Conservation (phyloP, 2,329 filamentous ascomycete genomes). For the Teratosphaeria epicoccoides region DNA sequence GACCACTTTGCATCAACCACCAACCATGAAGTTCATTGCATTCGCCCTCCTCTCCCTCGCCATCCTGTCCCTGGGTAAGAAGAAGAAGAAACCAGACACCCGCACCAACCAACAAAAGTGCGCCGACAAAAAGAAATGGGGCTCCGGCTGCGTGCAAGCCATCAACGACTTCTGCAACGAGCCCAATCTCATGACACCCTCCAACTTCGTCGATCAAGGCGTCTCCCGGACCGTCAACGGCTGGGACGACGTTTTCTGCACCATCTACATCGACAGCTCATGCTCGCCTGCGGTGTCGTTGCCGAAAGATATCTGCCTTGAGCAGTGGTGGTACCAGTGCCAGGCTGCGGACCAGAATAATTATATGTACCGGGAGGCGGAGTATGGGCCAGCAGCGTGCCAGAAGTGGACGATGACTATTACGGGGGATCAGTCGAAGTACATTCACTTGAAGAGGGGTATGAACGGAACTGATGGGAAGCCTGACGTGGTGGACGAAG, state of each 20-base stretch:
- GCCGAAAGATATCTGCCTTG: conserved; percentile 10
- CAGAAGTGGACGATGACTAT: conserved; percentile 9
- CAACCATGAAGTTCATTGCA: conserved; percentile 1
- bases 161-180: conserved; percentile 8
- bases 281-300: conserved; percentile 11
- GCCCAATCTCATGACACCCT: conserved; percentile 5
- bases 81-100: background rate
- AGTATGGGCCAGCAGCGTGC: conserved; percentile 6
- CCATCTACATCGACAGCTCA: conserved; percentile 2
- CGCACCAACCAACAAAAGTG: conserved; percentile 1
- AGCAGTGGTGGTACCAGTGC: conserved; percentile 12
- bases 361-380: background rate
- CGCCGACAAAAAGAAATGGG: conserved; percentile 4
- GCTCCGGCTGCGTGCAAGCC: conserved; percentile 3
- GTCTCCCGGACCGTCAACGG: background rate
- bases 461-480: background rate
- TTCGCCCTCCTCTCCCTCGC: background rate
- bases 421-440: background rate
- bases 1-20: background rate
- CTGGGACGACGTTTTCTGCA: background rate
- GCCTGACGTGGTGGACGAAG: no score
- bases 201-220: conserved; percentile 2
- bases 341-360: conserved; percentile 2
- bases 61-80: background rate
- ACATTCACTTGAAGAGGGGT: background rate